Evolutionary conservation across 768 basidiomycete genomes (phyloP).

Genomic region (Butyriboletus loyo): DNA sequence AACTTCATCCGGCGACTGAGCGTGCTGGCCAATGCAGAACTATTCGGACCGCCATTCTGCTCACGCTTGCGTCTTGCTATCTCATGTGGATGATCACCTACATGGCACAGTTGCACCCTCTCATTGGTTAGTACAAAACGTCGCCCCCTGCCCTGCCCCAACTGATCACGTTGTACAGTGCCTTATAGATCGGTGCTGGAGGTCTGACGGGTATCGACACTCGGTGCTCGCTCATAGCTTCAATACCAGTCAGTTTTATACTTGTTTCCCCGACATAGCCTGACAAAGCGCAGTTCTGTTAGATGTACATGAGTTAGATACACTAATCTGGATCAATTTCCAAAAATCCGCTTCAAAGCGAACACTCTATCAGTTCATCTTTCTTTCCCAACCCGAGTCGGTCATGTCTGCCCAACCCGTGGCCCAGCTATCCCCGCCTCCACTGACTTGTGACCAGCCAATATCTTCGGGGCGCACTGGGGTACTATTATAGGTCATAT

Average conservation of each 20-base stretch:
- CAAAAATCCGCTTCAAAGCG: neutral
- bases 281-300: conserved; percentile 12
- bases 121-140: conserved; percentile 63
- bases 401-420: neutral
- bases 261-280: neutral
- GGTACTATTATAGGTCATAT: neutral
- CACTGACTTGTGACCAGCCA: conserved; percentile 16
- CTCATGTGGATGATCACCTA: conserved; percentile 99
- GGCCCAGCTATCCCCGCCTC: conserved; percentile 7
- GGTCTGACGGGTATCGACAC: conserved; percentile 9
- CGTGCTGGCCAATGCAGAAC: conserved; percentile 47
- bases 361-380: neutral
- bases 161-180: conserved; percentile 11
- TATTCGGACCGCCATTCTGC: conserved; percentile 74
- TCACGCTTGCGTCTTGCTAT: conserved; percentile 81
- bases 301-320: conserved; percentile 26
- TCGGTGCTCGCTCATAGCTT: conserved; percentile 2
- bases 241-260: conserved; percentile 23
- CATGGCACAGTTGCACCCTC: conserved; percentile 88
- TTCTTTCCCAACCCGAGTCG: neutral
- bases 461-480: conserved; percentile 4
- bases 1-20: neutral
- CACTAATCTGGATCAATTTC: conserved; percentile 17
- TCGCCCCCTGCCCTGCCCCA: neutral
- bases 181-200: conserved; percentile 18